A percentile compares a stretch with the other conserved stretches of the same genome.
phyloP scores from a whole-genome alignment of 176 grass and related monocot species.

The Lolium multiflorum region DNA sequence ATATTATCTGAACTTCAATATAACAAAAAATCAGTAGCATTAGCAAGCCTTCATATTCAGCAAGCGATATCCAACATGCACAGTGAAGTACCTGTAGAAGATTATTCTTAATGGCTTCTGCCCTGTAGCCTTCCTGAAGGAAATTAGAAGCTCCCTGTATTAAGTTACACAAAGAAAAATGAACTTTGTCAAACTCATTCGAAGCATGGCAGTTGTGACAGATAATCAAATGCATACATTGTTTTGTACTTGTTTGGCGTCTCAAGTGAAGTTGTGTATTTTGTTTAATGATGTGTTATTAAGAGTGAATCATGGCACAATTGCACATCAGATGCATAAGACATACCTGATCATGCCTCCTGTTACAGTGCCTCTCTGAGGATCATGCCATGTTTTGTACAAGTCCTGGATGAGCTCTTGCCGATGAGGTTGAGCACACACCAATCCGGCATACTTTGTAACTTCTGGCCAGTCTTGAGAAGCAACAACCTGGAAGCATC shows the following conservation, averaged over 20 bases:
- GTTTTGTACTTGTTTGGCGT: neutral
- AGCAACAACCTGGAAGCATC: constrained; percentile 66
- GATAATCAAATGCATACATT: neutral
- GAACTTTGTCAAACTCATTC: constrained; percentile 6
- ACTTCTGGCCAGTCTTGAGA: constrained; percentile 88
- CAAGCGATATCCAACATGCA: neutral
- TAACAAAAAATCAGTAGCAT: neutral
- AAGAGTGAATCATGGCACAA: no score
- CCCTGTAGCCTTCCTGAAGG: constrained; percentile 74
- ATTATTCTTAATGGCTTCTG: constrained; percentile 81
- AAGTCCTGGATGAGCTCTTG: constrained; percentile 82
- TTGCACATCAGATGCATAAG: neutral
- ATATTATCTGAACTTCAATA: neutral
- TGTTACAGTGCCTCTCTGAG: constrained; percentile 69
- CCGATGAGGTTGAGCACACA: constrained; percentile 73
- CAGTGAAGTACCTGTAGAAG: constrained; percentile 61
- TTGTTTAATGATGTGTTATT: neutral
- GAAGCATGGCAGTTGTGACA: neutral
- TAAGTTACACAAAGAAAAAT: neutral
- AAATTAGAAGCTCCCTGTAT: constrained; percentile 73
- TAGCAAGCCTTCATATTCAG: neutral
- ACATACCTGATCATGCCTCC: constrained; percentile 84
- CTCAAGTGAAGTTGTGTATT: neutral
- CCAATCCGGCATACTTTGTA: constrained; percentile 75
- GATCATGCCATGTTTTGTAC: constrained; percentile 84